phyloP scores from a whole-genome alignment of 2,329 filamentous ascomycete genomes.

The Calonectria naviculata region DNA sequence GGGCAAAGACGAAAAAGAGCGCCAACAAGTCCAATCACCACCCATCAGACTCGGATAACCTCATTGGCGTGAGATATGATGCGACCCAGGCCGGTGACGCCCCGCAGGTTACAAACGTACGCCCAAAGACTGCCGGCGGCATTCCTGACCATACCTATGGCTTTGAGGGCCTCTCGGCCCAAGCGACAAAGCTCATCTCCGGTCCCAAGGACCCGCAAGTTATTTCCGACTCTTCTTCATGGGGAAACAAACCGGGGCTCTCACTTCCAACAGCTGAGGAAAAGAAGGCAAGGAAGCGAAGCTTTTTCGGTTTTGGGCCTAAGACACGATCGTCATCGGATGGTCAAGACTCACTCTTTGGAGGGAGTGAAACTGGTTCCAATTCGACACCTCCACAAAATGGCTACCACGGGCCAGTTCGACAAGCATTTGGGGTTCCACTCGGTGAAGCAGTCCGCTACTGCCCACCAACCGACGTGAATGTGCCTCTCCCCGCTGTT shows the following conservation, averaged over 20 bases:
- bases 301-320: constrained; percentile 77
- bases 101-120: constrained; percentile 55
- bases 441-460: constrained; percentile 87
- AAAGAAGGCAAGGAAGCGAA: constrained; percentile 83
- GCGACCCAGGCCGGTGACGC: constrained; percentile 63
- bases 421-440: constrained; percentile 86
- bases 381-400: constrained; percentile 56
- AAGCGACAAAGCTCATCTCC: constrained; percentile 73
- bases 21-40: constrained; percentile 49
- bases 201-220: constrained; percentile 85
- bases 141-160: constrained; percentile 47
- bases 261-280: constrained; percentile 70
- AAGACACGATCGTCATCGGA: constrained; percentile 70
- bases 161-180: constrained; percentile 50
- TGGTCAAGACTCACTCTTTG: constrained; percentile 66
- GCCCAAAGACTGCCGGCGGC: constrained; percentile 50
- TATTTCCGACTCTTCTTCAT: constrained; percentile 84
- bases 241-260: constrained; percentile 81
- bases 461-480: constrained; percentile 78
- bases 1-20: constrained; percentile 49
- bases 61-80: constrained; percentile 71
- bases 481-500: constrained; percentile 86
- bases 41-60: constrained; percentile 54
- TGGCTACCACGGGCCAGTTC: constrained; percentile 64
- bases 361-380: constrained; percentile 58